Evolutionary conservation across 306 rosid species (phyloP).

Genomic region (Cucumis hystrix): DNA sequence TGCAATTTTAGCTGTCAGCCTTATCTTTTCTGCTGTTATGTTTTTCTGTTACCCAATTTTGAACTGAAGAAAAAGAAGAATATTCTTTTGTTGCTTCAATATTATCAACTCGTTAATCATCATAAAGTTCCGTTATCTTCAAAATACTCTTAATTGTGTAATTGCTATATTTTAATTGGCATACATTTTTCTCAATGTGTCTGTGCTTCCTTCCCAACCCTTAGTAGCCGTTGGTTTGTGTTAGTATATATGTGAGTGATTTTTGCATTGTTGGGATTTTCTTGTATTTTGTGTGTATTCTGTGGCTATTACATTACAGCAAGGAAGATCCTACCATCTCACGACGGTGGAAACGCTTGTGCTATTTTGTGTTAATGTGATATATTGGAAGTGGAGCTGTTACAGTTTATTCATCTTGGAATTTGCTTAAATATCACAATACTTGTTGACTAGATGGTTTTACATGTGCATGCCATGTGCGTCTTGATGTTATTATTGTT

Average conservation of each 20-base stretch:
- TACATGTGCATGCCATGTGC: neutral
- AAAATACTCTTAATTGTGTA: neutral
- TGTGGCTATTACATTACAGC: no score
- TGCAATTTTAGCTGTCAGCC: constrained; percentile 7
- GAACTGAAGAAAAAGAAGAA: no score
- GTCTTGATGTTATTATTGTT: neutral
- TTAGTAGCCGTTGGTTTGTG: no score
- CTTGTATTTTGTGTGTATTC: no score
- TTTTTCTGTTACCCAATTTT: neutral
- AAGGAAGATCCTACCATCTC: no score
- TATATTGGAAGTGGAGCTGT: no score
- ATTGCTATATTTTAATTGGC: neutral
- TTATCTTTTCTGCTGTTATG: constrained; percentile 3
- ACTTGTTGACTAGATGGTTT: neutral
- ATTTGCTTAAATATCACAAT: neutral
- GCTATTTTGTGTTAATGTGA: no score
- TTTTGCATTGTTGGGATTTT: no score
- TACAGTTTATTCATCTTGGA: neutral
- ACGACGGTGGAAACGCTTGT: no score
- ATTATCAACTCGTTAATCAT: neutral
- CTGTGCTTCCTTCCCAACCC: no score
- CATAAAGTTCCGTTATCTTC: neutral
- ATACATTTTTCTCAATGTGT: neutral
- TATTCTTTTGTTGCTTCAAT: neutral
- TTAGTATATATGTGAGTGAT: no score